phyloP scores from a whole-genome alignment of 768 basidiomycete species.

The Lentinula detonsa region DNA sequence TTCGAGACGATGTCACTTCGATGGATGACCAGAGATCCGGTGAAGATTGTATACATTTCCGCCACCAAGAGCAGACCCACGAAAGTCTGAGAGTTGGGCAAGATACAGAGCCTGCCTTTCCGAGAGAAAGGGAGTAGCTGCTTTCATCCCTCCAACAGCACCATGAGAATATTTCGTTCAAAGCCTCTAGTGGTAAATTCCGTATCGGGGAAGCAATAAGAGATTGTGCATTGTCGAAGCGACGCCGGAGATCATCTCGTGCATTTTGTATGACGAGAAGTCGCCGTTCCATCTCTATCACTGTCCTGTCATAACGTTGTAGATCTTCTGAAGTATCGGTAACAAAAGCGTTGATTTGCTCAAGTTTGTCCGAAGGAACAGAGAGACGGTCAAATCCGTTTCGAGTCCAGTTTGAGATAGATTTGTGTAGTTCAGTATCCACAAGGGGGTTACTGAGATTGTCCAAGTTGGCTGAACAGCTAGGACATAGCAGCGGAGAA shows the following conservation, averaged over 20 bases:
- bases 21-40: slow-evolving; percentile 1
- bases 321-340: neutral
- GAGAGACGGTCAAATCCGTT: neutral
- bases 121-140: neutral
- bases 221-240: neutral
- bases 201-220: neutral
- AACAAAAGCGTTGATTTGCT: neutral
- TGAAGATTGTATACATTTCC: neutral
- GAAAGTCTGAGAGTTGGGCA: neutral
- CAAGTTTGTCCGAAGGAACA: neutral
- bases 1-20: neutral
- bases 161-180: neutral
- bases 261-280: neutral
- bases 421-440: neutral
- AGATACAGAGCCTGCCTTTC: neutral
- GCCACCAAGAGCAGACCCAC: neutral
- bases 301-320: neutral
- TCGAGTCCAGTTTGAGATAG: neutral
- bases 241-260: neutral
- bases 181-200: neutral
- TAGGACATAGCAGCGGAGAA: neutral
- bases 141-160: neutral
- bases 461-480: neutral
- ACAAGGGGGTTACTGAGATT: neutral
- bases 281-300: neutral